Conservation (phyloP, 75 land plant species). For the Azolla pinnata region DNA sequence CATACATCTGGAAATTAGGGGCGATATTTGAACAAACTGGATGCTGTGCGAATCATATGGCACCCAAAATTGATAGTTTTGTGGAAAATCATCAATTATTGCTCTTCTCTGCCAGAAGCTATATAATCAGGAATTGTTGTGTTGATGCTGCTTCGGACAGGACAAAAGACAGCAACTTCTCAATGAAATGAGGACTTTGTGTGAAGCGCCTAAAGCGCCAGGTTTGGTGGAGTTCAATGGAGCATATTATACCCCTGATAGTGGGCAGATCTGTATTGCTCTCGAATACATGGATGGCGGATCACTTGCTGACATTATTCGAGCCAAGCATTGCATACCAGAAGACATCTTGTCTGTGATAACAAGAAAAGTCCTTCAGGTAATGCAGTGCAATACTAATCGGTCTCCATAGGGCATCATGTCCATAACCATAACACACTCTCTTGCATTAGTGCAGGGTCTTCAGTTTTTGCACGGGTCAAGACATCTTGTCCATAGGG, state of each 20-base stretch:
- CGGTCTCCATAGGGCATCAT: not conserved
- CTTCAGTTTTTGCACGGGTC: slow-evolving; percentile 74
- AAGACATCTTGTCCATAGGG: slow-evolving; percentile 87
- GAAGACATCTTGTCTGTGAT: slow-evolving; percentile 82
- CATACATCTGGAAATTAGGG: too few species aligned
- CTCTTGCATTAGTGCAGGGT: slow-evolving; percentile 73
- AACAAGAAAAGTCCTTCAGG: slow-evolving; percentile 67
- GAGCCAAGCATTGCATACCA: slow-evolving; percentile 51
- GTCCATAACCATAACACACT: not conserved
- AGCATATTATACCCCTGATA: slow-evolving; percentile 91
- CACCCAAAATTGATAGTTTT: too few species aligned
- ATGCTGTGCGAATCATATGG: too few species aligned
- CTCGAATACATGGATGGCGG: slow-evolving; percentile 98
- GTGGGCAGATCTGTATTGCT: slow-evolving; percentile 95
- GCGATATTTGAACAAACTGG: too few species aligned
- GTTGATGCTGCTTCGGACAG: too few species aligned
- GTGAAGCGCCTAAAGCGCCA: slow-evolving; percentile 76
- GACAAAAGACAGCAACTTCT: slow-evolving; percentile 92
- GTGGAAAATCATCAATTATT: too few species aligned
- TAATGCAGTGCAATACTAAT: slow-evolving; percentile 11
- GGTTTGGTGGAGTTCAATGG: slow-evolving; percentile 96
- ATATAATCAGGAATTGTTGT: too few species aligned
- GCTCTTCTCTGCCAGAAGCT: too few species aligned
- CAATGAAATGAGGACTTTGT: slow-evolving; percentile 84
- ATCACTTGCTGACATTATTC: slow-evolving; percentile 72